These are phyloP conservation scores for Boechera divaricarpa DNA, from an alignment of 345 rosid genomes.

Conservation along the genomic window DNA sequence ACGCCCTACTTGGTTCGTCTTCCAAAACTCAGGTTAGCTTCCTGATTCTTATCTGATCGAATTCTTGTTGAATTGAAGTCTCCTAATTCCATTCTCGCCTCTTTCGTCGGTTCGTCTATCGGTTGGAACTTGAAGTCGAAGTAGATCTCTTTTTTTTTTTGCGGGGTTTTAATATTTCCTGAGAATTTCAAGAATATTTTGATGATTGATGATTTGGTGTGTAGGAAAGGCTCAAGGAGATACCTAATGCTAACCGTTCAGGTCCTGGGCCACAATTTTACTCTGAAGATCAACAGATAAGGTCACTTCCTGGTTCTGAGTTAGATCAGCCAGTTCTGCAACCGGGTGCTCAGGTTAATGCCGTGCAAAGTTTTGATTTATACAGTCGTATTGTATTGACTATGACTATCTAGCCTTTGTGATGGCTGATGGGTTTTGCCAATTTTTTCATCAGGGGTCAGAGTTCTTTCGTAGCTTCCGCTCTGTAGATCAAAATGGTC, in stretches of 20 bases:
- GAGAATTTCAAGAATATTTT: not conserved
- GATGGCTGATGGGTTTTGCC: conserved; percentile 16
- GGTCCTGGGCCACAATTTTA: conserved; percentile 59
- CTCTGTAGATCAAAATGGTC: conserved; percentile 68
- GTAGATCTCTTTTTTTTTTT: conserved; percentile 15
- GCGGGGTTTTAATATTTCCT: not conserved
- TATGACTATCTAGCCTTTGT: conserved; percentile 6
- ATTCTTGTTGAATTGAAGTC: not conserved
- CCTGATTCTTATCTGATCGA: not conserved
- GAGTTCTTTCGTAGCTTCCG: conserved; percentile 77
- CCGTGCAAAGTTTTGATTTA: not conserved
- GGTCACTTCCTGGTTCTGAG: conserved; percentile 88
- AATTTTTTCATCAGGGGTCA: conserved; percentile 57
- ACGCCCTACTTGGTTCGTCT: conserved; percentile 87
- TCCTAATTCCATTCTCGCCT: conserved; percentile 1
- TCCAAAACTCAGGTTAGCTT: conserved; percentile 82
- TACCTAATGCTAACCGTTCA: conserved; percentile 61
- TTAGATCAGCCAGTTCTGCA: conserved; percentile 65
- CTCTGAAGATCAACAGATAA: conserved; percentile 53
- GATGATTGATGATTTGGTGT: conserved; percentile 29
- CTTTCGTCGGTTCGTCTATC: too few relatives aligned
- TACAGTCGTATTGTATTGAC: not conserved
- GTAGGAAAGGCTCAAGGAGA: conserved; percentile 90
- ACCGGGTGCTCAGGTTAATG: conserved; percentile 68
- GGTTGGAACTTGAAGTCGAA: not conserved